phyloP scores from a whole-genome alignment of 805 yeast species.

The Lipomyces japonicus region DNA sequence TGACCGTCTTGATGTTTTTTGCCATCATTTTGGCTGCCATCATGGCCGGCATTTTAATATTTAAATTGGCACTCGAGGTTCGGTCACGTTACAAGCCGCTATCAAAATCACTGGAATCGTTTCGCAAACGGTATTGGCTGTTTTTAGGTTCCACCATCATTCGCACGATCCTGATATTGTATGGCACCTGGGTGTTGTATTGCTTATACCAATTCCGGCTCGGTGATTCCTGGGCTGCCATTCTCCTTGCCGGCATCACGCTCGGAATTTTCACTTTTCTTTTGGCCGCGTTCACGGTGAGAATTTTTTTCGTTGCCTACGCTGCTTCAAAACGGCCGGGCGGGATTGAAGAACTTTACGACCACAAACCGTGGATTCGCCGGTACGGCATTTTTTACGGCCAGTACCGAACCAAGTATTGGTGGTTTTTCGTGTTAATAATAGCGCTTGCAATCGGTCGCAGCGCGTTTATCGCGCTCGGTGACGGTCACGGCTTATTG shows the following conservation, averaged over 20 bases:
- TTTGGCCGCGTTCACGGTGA: constrained; percentile 29
- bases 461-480: constrained; percentile 37
- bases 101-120: constrained; percentile 24
- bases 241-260: constrained; percentile 34
- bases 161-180: constrained; percentile 34
- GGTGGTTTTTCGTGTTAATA: constrained; percentile 37
- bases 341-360: constrained; percentile 31
- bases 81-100: constrained; percentile 13
- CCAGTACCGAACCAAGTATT: constrained; percentile 34
- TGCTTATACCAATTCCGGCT: constrained; percentile 36
- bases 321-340: constrained; percentile 29
- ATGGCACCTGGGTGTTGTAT: constrained; percentile 37
- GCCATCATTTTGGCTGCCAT: constrained; percentile 32
- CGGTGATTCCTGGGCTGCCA: constrained; percentile 36
- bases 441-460: constrained; percentile 32
- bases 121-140: constrained; percentile 31
- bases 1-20: constrained; percentile 37
- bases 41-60: constrained; percentile 27
- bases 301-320: constrained; percentile 33
- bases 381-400: constrained; percentile 38
- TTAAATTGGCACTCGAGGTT: constrained; percentile 33
- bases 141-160: constrained; percentile 31
- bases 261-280: constrained; percentile 33
- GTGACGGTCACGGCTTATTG: constrained; percentile 36
- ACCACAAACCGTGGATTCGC: constrained; percentile 35